Evolutionary conservation across 441 rosid species (phyloP).

Genomic region (Bruguiera hainesii): DNA sequence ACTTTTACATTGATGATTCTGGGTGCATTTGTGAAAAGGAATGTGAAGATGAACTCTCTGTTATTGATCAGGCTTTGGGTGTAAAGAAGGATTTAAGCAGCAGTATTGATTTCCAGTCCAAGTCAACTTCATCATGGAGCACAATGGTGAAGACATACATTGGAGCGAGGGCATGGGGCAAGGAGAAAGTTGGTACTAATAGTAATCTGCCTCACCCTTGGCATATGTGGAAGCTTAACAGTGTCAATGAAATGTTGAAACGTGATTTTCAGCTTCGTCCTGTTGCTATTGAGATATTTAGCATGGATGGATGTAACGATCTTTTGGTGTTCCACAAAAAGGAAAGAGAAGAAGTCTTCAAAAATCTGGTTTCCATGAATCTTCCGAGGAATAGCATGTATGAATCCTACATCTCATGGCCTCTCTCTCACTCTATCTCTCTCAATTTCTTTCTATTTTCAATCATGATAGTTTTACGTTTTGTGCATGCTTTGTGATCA

Average conservation of each 20-base stretch:
- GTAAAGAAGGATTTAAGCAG: conserved; percentile 83
- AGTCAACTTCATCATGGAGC: conserved; percentile 80
- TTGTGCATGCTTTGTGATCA: no score
- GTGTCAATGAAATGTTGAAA: conserved; percentile 96
- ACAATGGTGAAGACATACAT: conserved; percentile 53
- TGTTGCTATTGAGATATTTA: conserved; percentile 98
- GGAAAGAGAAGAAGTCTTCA: conserved; percentile 99
- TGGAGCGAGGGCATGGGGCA: conserved; percentile 99
- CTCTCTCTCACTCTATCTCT: background rate
- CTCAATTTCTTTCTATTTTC: background rate
- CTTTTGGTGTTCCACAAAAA: conserved; percentile 98
- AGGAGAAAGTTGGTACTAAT: conserved; percentile 77
- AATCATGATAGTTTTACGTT: no score
- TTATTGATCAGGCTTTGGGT: conserved; percentile 99
- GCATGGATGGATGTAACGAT: conserved; percentile 99
- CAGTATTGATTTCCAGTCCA: conserved; percentile 83
- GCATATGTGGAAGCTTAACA: conserved; percentile 99
- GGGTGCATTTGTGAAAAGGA: conserved; percentile 98
- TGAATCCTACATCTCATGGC: conserved; percentile 29
- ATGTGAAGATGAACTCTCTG: conserved; percentile 95
- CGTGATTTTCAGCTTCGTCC: conserved; percentile 99
- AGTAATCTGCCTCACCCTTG: conserved; percentile 95
- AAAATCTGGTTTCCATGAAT: conserved; percentile 93
- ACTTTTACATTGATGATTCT: conserved; percentile 80
- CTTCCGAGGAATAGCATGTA: conserved; percentile 99